Conservation (phyloP, 169 alveolate genomes). For the Plasmodium gallinaceum region DNA sequence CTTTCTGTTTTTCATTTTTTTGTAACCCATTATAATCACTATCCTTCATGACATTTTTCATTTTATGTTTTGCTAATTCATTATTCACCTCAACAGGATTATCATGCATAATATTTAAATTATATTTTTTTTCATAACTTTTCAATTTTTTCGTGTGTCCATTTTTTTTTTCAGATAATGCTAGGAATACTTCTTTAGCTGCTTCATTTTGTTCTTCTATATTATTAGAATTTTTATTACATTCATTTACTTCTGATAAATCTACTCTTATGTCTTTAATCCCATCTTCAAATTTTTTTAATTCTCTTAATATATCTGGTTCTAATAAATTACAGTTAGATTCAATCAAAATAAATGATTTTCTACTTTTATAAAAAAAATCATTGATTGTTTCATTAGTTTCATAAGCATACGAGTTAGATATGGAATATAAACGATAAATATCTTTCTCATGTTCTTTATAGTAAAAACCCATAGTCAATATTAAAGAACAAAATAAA, state of each 20-base stretch:
- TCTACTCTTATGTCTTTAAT: constrained; percentile 28
- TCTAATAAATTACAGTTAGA: constrained; percentile 44
- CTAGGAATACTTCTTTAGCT: constrained; percentile 21
- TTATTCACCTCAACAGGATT: too few species aligned
- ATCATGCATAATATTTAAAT: too few species aligned
- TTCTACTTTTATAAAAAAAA: constrained; percentile 46
- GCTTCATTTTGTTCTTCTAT: constrained; percentile 19
- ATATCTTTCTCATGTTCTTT: constrained; percentile 62
- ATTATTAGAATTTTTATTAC: background rate
- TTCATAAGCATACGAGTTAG: constrained; percentile 44
- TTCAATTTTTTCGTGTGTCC: background rate
- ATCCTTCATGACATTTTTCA: background rate
- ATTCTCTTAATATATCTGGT: constrained; percentile 24
- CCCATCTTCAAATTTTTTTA: constrained; percentile 57
- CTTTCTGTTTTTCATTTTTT: background rate
- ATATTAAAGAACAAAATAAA: constrained; percentile 8
- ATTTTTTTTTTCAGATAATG: constrained; percentile 7
- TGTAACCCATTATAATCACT: background rate
- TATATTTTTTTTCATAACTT: background rate
- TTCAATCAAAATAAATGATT: constrained; percentile 38
- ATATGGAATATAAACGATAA: constrained; percentile 39
- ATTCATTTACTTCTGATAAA: constrained; percentile 28
- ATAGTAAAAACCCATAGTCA: constrained; percentile 33
- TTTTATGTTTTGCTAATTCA: background rate
- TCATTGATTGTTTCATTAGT: constrained; percentile 41